Evolutionary conservation across 257 asterid species (phyloP).

Genomic region (Ajuga chamaepitys): DNA sequence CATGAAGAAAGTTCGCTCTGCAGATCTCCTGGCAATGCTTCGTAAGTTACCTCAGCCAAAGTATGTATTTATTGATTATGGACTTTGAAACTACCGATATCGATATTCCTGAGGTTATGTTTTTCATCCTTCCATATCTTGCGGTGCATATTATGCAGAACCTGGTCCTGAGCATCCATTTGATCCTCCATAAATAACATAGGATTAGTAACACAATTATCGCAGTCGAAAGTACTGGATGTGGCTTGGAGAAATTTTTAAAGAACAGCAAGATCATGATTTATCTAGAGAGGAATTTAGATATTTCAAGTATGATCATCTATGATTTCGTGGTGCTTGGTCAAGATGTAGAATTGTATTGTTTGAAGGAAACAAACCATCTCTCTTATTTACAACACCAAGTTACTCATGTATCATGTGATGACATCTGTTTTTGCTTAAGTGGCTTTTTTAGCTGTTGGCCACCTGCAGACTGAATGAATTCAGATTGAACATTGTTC

Average conservation of each 20-base stretch:
- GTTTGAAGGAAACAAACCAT: background rate
- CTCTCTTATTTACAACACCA: background rate
- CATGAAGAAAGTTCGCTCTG: constrained; percentile 46
- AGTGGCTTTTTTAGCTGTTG: too few relatives aligned
- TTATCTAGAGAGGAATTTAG: background rate
- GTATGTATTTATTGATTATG: constrained; percentile 5
- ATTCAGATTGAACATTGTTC: background rate
- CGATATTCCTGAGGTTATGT: background rate
- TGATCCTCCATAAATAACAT: background rate
- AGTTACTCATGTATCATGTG: background rate
- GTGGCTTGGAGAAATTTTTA: background rate
- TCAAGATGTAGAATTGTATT: background rate
- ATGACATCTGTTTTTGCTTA: background rate
- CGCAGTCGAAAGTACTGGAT: background rate
- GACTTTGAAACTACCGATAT: background rate
- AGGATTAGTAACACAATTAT: background rate
- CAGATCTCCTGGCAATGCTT: constrained; percentile 55
- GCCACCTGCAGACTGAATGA: background rate
- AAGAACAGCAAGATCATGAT: background rate
- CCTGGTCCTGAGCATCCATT: constrained; percentile 5
- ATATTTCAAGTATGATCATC: background rate
- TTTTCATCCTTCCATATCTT: constrained; percentile 6
- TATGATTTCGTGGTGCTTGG: constrained; percentile 1
- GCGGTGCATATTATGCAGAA: constrained; percentile 2
- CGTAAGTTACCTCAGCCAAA: constrained; percentile 50